Base-by-base conservation (phyloP, 768 basidiomycete genomes). In the Russula abietina region DNA sequence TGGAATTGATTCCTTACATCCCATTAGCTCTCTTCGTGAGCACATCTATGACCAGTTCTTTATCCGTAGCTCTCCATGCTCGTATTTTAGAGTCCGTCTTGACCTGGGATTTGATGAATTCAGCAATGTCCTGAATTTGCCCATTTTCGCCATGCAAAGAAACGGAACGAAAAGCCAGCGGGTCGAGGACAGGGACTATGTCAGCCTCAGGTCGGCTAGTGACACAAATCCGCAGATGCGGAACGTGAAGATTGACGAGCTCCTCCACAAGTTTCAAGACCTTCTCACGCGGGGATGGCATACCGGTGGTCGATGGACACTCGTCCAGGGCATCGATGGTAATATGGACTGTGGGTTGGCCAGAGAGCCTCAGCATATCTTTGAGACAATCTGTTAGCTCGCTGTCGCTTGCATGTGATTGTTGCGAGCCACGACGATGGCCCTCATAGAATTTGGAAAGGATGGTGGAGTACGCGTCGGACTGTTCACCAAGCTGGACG, bases 251-350 rank as follows among this genome's bases (percentile, higher is more conserved):
- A 22, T 17, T 5, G 24, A 61, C 53, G 6, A 61, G 52, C 9
- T 22, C 19, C 11, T 38, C 26, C n/a, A 61, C 17, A 24, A 50
- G 7, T 1, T 24, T 2, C 10, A 56, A 28, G 12, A 56, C 48
- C 9, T 22, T 12, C 17, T 56, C 54, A 22, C 60, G 54, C 11
- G 53, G 28, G 12, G 60, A 24, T 2, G 46, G 46, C 1, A n/a
- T 30, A 1, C 36, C 36, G 10, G 36, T 17, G 7, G 22, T 39
- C 2, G 17, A 24, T 3, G 60, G 60, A 36, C 54, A 61, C 17
- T 55, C 60, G 22, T 61, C 60, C 0, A 61, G 22, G 32, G 46
- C 60, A 17, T 61, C 60, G 1, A 61, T 26, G 2, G 56, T 32
- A 16, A 55, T 41, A 19, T 43, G 55, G 9, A 17, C 22, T 22